These are phyloP conservation scores for Oryza longistaminata DNA, from an alignment of 176 grass and related monocot genomes.

Conservation along the genomic window DNA sequence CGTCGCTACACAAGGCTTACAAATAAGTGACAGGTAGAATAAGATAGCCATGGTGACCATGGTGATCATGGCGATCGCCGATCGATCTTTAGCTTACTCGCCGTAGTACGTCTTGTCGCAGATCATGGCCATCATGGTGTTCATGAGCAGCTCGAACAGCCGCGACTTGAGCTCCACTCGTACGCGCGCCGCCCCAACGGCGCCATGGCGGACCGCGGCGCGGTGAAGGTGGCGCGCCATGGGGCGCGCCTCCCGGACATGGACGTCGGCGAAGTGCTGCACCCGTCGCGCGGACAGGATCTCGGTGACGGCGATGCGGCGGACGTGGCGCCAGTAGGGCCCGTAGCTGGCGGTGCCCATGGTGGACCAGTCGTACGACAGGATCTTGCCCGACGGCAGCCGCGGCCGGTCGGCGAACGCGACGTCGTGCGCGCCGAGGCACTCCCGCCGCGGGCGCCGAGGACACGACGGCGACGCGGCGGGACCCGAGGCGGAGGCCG, in stretches of 20 bases:
- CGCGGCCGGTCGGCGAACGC: conserved; percentile 59
- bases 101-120: neutral
- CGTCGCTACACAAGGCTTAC: neutral
- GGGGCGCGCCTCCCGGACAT: neutral
- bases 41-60: too few relatives aligned
- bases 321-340: conserved; percentile 45
- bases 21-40: neutral
- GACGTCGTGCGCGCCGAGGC: conserved; percentile 45
- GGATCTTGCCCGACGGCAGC: conserved; percentile 32
- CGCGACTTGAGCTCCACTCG: too few relatives aligned
- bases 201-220: too few relatives aligned
- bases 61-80: neutral
- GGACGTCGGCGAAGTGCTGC: neutral
- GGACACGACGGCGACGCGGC: conserved; percentile 46
- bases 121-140: conserved; percentile 54
- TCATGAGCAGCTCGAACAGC: conserved; percentile 42
- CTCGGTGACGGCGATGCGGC: conserved; percentile 36
- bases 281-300: conserved; percentile 36
- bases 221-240: conserved; percentile 30
- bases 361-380: conserved; percentile 45
- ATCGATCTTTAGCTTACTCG: neutral
- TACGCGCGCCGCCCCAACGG: too few relatives aligned
- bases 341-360: conserved; percentile 49
- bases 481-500: neutral
- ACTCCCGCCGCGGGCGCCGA: conserved; percentile 15